Conservation (phyloP, 2,329 filamentous ascomycete species). For the Venturia pyrina region DNA sequence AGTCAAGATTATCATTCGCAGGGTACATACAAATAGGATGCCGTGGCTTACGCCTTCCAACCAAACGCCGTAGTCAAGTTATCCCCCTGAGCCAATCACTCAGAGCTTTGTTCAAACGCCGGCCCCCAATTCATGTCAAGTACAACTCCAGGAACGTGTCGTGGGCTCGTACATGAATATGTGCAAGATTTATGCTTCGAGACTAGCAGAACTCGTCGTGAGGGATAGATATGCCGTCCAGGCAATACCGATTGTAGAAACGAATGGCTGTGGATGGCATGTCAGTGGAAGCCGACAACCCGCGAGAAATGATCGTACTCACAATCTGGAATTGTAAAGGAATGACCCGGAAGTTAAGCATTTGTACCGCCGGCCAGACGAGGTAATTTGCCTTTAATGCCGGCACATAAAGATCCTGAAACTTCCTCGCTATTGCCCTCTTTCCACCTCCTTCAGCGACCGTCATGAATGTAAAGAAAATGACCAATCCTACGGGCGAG, state of each 20-base stretch:
- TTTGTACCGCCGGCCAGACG: conserved; percentile 90
- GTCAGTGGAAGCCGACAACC: not conserved
- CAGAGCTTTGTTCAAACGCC: not conserved
- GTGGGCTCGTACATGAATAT: not conserved
- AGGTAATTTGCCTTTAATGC: conserved; percentile 93
- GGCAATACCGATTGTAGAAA: conserved; percentile 88
- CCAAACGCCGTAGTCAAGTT: not conserved
- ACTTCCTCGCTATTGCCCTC: conserved; percentile 69
- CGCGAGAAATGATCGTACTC: conserved; percentile 31
- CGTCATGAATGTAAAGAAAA: conserved; percentile 96
- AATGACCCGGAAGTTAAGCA: conserved; percentile 92
- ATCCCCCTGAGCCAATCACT: not conserved
- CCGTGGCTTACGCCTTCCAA: not conserved
- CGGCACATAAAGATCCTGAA: conserved; percentile 86
- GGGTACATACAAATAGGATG: not conserved
- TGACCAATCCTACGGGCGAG: conserved; percentile 74
- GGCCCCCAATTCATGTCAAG: not conserved
- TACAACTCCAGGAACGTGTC: not conserved
- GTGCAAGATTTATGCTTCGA: not conserved
- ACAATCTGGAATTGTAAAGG: conserved; percentile 95
- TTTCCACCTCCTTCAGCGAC: conserved; percentile 83
- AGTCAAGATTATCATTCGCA: not conserved
- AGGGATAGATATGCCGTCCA: conserved; percentile 97
- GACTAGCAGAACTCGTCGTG: conserved; percentile 29
- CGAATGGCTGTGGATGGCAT: conserved; percentile 60